A percentile compares a stretch with the other conserved stretches of the same genome.
Evolutionary conservation across 768 basidiomycete genomes (phyloP).

Genomic region (Phaffia australis): DNA sequence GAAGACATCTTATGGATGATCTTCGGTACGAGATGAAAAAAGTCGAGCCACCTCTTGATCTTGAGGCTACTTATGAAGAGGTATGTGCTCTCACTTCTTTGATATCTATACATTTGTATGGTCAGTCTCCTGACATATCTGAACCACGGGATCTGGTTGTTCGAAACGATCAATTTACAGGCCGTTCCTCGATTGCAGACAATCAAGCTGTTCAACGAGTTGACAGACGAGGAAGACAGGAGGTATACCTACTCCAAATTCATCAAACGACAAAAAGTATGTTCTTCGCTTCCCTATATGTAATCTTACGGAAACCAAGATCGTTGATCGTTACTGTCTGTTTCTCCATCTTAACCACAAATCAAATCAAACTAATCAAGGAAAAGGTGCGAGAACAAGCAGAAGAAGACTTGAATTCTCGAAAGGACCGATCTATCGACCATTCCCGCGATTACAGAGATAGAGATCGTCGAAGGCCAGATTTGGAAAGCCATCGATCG

Average conservation of each 20-base stretch:
- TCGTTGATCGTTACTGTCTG: not conserved
- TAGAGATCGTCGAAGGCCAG: not conserved
- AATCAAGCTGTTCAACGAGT: constrained; percentile 71
- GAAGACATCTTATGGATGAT: constrained; percentile 85
- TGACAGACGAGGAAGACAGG: constrained; percentile 74
- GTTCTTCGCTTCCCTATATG: not conserved
- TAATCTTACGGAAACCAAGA: not conserved
- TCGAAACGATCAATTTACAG: constrained; percentile 38
- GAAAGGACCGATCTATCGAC: not conserved
- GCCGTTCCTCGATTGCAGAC: constrained; percentile 65
- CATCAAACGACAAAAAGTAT: constrained; percentile 77
- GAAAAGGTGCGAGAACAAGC: constrained; percentile 65
- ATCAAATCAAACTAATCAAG: constrained; percentile 37
- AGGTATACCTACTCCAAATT: constrained; percentile 76
- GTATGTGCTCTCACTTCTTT: constrained; percentile 42
- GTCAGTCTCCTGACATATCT: not conserved
- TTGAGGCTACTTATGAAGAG: constrained; percentile 65
- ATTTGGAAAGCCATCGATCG: too few species aligned
- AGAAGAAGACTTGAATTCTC: not conserved
- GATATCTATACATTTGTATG: constrained; percentile 19
- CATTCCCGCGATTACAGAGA: not conserved
- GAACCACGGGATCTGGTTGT: not conserved
- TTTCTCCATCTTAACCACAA: not conserved
- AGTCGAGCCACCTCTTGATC: constrained; percentile 66
- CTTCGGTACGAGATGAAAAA: constrained; percentile 91